These are phyloP conservation scores for Pythium phragmiticola DNA, from an alignment of 352 stramenopile genomes.

Conservation along the genomic window DNA sequence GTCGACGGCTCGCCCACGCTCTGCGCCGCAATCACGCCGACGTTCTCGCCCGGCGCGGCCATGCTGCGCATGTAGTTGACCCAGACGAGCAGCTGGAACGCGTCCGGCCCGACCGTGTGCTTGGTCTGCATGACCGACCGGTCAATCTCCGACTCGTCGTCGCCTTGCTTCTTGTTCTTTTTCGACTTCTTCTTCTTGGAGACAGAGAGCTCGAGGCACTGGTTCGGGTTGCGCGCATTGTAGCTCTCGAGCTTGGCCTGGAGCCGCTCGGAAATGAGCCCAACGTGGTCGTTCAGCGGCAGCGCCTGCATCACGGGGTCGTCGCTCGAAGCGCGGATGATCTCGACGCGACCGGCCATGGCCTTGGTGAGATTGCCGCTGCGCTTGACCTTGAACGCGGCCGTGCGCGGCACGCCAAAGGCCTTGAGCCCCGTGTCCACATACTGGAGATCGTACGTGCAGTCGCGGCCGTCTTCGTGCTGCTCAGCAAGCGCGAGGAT, in stretches of 20 bases:
- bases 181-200: constrained; percentile 70
- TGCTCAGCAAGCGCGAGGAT: constrained; percentile 66
- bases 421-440: constrained; percentile 79
- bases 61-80: constrained; percentile 98
- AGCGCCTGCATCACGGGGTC: constrained; percentile 89
- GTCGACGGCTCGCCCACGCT: constrained; percentile 99
- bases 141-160: constrained; percentile 42
- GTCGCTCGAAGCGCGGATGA: constrained; percentile 67
- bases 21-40: constrained; percentile 98
- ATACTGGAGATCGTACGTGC: constrained; percentile 88
- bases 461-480: constrained; percentile 61
- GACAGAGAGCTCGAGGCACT: constrained; percentile 57
- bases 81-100: constrained; percentile 94
- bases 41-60: constrained; percentile 96
- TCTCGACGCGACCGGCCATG: constrained; percentile 79
- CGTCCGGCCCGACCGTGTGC: constrained; percentile 69
- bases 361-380: constrained; percentile 61
- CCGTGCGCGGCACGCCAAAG: constrained; percentile 71
- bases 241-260: constrained; percentile 77
- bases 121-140: constrained; percentile 76
- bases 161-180: constrained; percentile 75
- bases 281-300: constrained; percentile 82
- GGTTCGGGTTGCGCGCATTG: constrained; percentile 74
- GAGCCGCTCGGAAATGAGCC: constrained; percentile 85
- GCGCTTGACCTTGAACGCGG: constrained; percentile 75